Percentiles rank a stretch among this genome's conserved stretches.
Conservation (phyloP, 2,329 filamentous ascomycete species). For the Neurospora crassa region DNA sequence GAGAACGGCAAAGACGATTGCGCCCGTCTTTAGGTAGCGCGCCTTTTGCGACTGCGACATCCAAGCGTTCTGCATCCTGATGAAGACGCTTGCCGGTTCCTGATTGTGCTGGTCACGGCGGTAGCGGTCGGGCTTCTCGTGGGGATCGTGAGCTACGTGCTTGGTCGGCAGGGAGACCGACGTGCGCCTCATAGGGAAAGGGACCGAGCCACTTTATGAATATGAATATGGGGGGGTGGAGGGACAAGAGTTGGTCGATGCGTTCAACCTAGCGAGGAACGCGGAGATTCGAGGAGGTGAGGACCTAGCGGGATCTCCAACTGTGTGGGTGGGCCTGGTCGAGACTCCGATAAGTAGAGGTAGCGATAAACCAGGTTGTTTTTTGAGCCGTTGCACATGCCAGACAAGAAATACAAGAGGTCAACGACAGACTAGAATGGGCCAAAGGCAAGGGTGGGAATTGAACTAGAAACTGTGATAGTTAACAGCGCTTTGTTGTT, state of each 20-base stretch:
- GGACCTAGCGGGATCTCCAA: background rate
- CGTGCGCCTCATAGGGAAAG: conserved; percentile 49
- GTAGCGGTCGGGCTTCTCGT: conserved; percentile 58
- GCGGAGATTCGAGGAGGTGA: background rate
- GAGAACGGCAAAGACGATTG: conserved; percentile 49
- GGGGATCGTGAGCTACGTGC: conserved; percentile 48
- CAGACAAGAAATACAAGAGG: background rate
- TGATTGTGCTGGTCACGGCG: conserved; percentile 29
- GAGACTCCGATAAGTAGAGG: background rate
- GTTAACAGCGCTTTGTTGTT: background rate
- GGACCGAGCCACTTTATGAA: background rate
- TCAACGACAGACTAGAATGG: background rate
- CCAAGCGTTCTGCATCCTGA: conserved; percentile 47
- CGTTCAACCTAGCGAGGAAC: background rate
- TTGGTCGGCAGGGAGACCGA: conserved; percentile 55
- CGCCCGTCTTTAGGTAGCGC: conserved; percentile 56
- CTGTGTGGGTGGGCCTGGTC: background rate
- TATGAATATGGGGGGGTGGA: background rate
- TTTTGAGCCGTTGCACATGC: background rate
- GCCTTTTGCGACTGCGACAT: conserved; percentile 56
- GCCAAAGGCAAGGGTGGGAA: background rate
- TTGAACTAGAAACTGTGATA: background rate
- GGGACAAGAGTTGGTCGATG: background rate
- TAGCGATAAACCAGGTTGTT: background rate
- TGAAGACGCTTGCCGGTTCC: conserved; percentile 35